Conservation (phyloP, 306 rosid genomes). For the Glycyrrhiza uralensis region DNA sequence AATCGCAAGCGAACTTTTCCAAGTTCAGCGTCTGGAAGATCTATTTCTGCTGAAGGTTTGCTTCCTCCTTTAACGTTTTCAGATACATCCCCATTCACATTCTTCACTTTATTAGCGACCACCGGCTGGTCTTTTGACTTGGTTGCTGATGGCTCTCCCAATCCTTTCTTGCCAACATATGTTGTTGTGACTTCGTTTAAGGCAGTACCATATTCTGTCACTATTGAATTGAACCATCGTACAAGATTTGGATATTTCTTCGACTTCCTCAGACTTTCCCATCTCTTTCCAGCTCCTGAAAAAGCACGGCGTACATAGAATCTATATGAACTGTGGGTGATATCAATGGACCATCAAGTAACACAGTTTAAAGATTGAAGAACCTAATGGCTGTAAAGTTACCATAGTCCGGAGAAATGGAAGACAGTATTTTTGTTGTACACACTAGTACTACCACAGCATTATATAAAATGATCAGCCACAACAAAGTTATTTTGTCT, state of each 20-base stretch:
- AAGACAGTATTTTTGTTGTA: not conserved
- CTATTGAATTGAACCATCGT: constrained; percentile 78
- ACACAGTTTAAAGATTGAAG: not conserved
- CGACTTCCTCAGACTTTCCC: constrained; percentile 94
- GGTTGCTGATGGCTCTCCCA: constrained; percentile 46
- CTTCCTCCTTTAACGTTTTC: constrained; percentile 47
- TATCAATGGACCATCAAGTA: constrained; percentile 7
- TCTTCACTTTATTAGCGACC: constrained; percentile 32
- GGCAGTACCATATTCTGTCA: constrained; percentile 43
- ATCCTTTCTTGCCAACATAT: constrained; percentile 58
- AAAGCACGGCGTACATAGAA: not conserved
- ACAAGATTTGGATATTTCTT: constrained; percentile 76
- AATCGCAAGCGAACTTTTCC: constrained; percentile 87
- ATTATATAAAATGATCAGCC: not conserved
- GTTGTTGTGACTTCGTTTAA: constrained; percentile 53
- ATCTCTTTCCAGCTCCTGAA: constrained; percentile 78
- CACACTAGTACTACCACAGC: not conserved
- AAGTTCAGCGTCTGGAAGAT: constrained; percentile 88
- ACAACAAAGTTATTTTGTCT: not conserved
- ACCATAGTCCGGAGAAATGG: not conserved
- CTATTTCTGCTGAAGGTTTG: constrained; percentile 55
- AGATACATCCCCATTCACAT: constrained; percentile 41
- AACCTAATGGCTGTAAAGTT: not conserved
- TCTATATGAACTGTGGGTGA: not conserved
- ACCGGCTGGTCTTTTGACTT: constrained; percentile 44